A percentile compares a stretch with the other conserved stretches of the same genome.
Conservation (phyloP, 129 eudicot species). For the Solidago caesia region DNA sequence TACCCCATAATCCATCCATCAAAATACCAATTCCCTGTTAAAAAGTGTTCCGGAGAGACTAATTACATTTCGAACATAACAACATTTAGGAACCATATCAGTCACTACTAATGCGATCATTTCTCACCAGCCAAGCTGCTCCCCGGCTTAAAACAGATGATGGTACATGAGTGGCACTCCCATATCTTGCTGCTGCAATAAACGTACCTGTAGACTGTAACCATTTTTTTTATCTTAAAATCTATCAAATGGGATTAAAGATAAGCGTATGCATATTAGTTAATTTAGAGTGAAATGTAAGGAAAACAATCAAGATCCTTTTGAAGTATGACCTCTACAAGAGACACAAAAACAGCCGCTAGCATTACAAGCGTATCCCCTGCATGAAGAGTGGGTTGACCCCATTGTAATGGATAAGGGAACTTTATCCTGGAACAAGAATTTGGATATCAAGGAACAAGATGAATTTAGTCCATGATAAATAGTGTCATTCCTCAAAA, state of each 20-base stretch:
- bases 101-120: constrained; percentile 11
- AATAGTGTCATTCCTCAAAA: background rate
- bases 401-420: constrained; percentile 98
- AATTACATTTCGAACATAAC: background rate
- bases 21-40: constrained; percentile 79
- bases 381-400: constrained; percentile 64
- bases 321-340: constrained; percentile 58
- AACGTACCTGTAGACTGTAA: constrained; percentile 88
- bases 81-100: background rate
- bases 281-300: background rate
- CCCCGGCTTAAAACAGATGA: constrained; percentile 91
- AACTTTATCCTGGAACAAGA: constrained; percentile 66
- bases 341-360: constrained; percentile 84
- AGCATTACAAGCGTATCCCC: constrained; percentile 72
- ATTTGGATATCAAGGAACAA: background rate
- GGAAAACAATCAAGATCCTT: background rate
- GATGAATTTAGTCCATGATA: background rate
- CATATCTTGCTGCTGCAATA: constrained; percentile 81
- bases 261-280: background rate
- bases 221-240: background rate
- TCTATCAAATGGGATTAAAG: background rate
- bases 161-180: constrained; percentile 88
- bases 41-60: background rate
- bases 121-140: constrained; percentile 86
- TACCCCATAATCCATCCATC: constrained; percentile 86